A percentile compares a stretch with the other conserved stretches of the same genome.
Evolutionary conservation across 345 rosid genomes (phyloP).

Genomic region (Punica granatum): DNA sequence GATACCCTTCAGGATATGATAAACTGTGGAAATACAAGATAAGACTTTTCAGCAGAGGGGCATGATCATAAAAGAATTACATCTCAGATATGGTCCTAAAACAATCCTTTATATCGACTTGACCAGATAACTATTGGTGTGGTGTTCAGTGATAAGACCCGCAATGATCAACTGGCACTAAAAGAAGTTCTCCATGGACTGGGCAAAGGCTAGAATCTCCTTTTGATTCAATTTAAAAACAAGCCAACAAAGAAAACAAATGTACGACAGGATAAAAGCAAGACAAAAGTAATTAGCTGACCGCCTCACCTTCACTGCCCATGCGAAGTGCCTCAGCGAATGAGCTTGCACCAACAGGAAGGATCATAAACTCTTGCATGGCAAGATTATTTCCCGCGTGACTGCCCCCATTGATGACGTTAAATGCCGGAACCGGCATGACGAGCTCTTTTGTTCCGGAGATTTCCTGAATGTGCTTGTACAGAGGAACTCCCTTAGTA

Average conservation of each 20-base stretch:
- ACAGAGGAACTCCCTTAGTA: conserved; percentile 81
- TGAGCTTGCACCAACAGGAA: conserved; percentile 85
- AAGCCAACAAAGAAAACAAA: background rate
- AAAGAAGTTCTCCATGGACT: background rate
- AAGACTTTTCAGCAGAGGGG: background rate
- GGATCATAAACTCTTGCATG: conserved; percentile 97
- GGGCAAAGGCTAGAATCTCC: background rate
- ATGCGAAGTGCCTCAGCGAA: conserved; percentile 82
- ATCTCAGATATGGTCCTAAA: background rate
- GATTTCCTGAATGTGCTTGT: conserved; percentile 86
- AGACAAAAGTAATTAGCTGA: background rate
- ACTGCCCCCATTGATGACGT: conserved; percentile 95
- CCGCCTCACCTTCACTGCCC: conserved; percentile 85
- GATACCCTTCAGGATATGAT: conserved; percentile 80
- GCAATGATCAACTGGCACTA: background rate
- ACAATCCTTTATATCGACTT: background rate
- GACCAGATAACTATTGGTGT: background rate
- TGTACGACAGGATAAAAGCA: background rate
- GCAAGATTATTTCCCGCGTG: conserved; percentile 98
- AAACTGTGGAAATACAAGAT: conserved; percentile 39
- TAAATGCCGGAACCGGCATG: conserved; percentile 95
- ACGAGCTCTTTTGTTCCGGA: conserved; percentile 91
- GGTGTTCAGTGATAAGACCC: background rate
- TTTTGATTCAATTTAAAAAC: background rate
- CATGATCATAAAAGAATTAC: background rate